Percentiles rank a stretch among this genome's conserved stretches.
phyloP scores from a whole-genome alignment of 257 asterid species.

The Forsythia suspensa region DNA sequence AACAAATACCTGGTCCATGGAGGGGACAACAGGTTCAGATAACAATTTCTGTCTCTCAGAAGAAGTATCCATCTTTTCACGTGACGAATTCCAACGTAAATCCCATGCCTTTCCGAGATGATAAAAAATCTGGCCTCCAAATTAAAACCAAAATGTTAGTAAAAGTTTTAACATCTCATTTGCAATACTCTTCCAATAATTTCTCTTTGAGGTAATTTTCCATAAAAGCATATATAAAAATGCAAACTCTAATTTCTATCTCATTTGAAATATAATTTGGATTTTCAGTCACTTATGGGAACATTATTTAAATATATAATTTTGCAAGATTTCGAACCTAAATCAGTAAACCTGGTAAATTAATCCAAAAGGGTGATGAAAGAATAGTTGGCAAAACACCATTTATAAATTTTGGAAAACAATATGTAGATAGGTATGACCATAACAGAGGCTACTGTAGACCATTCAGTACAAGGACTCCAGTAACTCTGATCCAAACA shows the following conservation, averaged over 20 bases:
- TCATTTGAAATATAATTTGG: not conserved
- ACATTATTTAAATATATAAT: too few species aligned
- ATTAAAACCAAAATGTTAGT: slow-evolving; percentile 1
- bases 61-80: slow-evolving; percentile 38
- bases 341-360: too few species aligned
- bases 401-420: not conserved
- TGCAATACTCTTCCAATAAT: not conserved
- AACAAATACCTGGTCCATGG: slow-evolving; percentile 61
- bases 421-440: not conserved
- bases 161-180: not conserved
- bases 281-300: not conserved
- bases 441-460: not conserved
- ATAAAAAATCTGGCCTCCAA: slow-evolving; percentile 67
- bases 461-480: not conserved
- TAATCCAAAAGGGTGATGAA: too few species aligned
- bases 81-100: slow-evolving; percentile 66
- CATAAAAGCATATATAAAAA: not conserved
- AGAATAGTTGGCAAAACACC: not conserved
- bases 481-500: not conserved
- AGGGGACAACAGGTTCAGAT: slow-evolving; percentile 62
- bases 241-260: not conserved
- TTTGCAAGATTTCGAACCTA: too few species aligned
- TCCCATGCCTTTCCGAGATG: slow-evolving; percentile 97
- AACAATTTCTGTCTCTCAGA: slow-evolving; percentile 40
- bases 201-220: not conserved